These are phyloP conservation scores for Santalum album DNA, from an alignment of 164 flowering plant genomes.

Conservation along the genomic window DNA sequence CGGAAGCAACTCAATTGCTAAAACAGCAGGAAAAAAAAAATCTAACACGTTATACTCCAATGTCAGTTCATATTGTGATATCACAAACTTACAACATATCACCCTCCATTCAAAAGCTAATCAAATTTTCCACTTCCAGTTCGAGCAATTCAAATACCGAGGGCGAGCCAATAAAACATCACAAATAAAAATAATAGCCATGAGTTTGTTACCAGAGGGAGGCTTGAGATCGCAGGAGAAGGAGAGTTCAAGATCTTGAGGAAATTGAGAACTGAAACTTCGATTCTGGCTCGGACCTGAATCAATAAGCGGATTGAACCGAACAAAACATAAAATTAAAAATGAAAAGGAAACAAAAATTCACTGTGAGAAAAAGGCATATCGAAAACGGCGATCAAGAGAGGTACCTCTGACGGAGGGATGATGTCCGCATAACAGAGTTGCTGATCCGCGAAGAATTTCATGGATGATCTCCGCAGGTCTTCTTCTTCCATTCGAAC, in stretches of 20 bases:
- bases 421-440: slow-evolving; percentile 79
- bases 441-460: slow-evolving; percentile 64
- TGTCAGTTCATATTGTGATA: too few species aligned
- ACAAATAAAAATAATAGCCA: too few species aligned
- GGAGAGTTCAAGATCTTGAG: slow-evolving; percentile 57
- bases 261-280: slow-evolving; percentile 75
- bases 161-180: too few species aligned
- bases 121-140: neutral
- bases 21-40: neutral
- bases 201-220: slow-evolving; percentile 50
- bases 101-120: slow-evolving; percentile 1
- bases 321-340: neutral
- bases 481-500: slow-evolving; percentile 19
- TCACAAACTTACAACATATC: too few species aligned
- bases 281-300: slow-evolving; percentile 80
- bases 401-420: slow-evolving; percentile 57
- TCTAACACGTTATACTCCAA: too few species aligned
- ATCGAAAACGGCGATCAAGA: neutral
- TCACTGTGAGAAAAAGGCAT: neutral
- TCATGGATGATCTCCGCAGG: slow-evolving; percentile 32
- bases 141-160: too few species aligned
- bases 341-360: neutral
- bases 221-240: slow-evolving; percentile 60
- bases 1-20: neutral
- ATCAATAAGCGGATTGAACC: neutral